These are phyloP conservation scores for Apiospora aurea DNA, from an alignment of 2,329 filamentous ascomycete genomes.

Conservation along the genomic window DNA sequence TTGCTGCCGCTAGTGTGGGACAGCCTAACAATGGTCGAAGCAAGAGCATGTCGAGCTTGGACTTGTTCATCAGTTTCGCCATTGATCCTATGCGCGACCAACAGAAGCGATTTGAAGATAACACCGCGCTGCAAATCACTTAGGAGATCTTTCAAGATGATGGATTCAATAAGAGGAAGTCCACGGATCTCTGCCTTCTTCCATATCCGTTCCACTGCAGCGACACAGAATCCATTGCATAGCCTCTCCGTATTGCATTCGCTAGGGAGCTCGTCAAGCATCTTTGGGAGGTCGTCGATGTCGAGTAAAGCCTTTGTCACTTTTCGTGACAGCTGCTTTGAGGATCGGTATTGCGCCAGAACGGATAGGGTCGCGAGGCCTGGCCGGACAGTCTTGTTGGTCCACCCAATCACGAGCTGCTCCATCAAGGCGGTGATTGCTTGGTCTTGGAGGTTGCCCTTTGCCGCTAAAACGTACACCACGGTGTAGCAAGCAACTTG, in stretches of 20 bases:
- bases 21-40: conserved; percentile 70
- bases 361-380: conserved; percentile 83
- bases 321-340: conserved; percentile 71
- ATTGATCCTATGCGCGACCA: conserved; percentile 65
- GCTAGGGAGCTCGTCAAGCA: conserved; percentile 67
- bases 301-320: conserved; percentile 75
- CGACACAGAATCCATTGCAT: conserved; percentile 74
- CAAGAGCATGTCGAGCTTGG: conserved; percentile 67
- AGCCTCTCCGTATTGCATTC: conserved; percentile 75
- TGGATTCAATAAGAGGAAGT: conserved; percentile 65
- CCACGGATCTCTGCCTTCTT: conserved; percentile 66
- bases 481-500: conserved; percentile 93
- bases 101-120: conserved; percentile 69
- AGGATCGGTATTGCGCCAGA: conserved; percentile 79
- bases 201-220: conserved; percentile 66
- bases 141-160: conserved; percentile 66
- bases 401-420: conserved; percentile 81
- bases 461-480: conserved; percentile 82
- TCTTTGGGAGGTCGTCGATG: conserved; percentile 64
- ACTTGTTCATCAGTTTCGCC: conserved; percentile 61
- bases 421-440: conserved; percentile 91
- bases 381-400: conserved; percentile 72
- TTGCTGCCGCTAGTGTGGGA: conserved; percentile 65
- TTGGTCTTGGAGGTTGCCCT: conserved; percentile 78
- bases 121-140: conserved; percentile 69